A percentile compares a stretch with the other conserved stretches of the same genome.
Evolutionary conservation across 2,329 filamentous ascomycete species (phyloP).

Genomic region (Claviceps sp.): DNA sequence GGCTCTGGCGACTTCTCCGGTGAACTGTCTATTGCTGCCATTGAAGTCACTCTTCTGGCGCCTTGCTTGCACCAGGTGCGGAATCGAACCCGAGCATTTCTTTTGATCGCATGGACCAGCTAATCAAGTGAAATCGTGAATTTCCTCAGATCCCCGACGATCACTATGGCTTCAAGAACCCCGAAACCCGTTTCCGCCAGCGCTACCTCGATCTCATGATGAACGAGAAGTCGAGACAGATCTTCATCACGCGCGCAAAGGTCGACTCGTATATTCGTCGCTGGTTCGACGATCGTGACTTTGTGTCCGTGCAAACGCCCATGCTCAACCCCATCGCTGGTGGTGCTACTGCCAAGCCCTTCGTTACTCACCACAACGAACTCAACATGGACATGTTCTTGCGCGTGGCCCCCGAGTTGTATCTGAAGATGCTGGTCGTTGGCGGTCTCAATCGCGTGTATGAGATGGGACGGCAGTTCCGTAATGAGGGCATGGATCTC

Average conservation of each 20-base stretch:
- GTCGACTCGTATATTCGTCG: conserved; percentile 79
- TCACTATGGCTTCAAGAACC: conserved; percentile 89
- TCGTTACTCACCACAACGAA: conserved; percentile 93
- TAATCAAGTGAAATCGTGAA: background rate
- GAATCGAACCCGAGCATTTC: conserved; percentile 35
- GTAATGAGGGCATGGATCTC: conserved; percentile 61
- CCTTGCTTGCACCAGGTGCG: conserved; percentile 62
- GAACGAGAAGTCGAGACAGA: conserved; percentile 75
- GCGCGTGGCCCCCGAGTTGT: conserved; percentile 87
- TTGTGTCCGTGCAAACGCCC: conserved; percentile 89
- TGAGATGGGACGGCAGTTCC: conserved; percentile 89
- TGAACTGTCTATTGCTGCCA: conserved; percentile 87
- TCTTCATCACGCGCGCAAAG: conserved; percentile 74
- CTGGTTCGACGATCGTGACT: conserved; percentile 79
- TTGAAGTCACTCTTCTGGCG: conserved; percentile 70
- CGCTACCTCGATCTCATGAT: conserved; percentile 94
- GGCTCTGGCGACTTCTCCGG: conserved; percentile 54
- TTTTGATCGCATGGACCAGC: background rate
- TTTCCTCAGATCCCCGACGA: conserved; percentile 49
- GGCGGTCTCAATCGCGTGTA: conserved; percentile 91
- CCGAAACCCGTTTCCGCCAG: conserved; percentile 85
- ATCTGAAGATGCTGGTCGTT: conserved; percentile 91
- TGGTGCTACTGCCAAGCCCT: conserved; percentile 86
- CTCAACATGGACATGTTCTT: conserved; percentile 89
- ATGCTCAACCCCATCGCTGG: conserved; percentile 96